These are phyloP conservation scores for Sporisorium exsertum DNA, from an alignment of 1,284 basidiomycete genomes.

Conservation along the genomic window DNA sequence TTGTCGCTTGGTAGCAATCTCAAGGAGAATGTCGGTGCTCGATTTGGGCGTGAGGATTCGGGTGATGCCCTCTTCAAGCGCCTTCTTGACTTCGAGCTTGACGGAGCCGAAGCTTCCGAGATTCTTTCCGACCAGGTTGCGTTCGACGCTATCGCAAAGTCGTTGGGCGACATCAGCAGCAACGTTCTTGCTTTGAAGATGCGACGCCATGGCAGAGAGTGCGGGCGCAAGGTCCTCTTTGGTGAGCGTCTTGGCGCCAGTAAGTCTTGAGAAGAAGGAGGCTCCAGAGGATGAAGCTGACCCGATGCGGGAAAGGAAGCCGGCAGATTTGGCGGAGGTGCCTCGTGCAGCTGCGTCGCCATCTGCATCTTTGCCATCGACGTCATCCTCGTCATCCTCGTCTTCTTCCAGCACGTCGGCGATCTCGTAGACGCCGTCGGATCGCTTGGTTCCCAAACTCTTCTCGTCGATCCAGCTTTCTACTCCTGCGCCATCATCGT, in stretches of 20 bases:
- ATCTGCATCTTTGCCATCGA: conserved; percentile 73
- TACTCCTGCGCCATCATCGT: conserved; percentile 66
- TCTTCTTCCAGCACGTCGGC: conserved; percentile 78
- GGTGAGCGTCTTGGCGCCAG: conserved; percentile 78
- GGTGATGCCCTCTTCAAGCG: conserved; percentile 87
- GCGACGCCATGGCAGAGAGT: conserved; percentile 92
- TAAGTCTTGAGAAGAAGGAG: conserved; percentile 74
- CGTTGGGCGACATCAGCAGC: conserved; percentile 94
- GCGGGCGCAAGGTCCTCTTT: conserved; percentile 87
- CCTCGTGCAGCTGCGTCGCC: conserved; percentile 5
- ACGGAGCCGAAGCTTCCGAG: conserved; percentile 71
- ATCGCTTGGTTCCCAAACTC: conserved; percentile 83
- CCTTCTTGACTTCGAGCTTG: conserved; percentile 83
- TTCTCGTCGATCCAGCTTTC: conserved; percentile 73
- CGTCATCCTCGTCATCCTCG: conserved; percentile 73
- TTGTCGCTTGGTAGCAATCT: conserved; percentile 73
- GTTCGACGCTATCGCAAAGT: conserved; percentile 91
- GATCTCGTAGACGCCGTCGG: conserved; percentile 90
- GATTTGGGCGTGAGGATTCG: conserved; percentile 95
- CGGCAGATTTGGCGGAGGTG: conserved; percentile 66
- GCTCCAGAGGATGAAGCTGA: conserved; percentile 36
- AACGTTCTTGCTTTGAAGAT: conserved; percentile 98
- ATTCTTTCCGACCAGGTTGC: conserved; percentile 83
- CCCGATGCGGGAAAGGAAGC: conserved; percentile 75
- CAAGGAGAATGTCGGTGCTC: conserved; percentile 90